Evolutionary conservation across 129 eudicot genomes (phyloP), one percentile per base, ranked within the genome.

Genomic region (Oenanthe sinensis): DNA sequence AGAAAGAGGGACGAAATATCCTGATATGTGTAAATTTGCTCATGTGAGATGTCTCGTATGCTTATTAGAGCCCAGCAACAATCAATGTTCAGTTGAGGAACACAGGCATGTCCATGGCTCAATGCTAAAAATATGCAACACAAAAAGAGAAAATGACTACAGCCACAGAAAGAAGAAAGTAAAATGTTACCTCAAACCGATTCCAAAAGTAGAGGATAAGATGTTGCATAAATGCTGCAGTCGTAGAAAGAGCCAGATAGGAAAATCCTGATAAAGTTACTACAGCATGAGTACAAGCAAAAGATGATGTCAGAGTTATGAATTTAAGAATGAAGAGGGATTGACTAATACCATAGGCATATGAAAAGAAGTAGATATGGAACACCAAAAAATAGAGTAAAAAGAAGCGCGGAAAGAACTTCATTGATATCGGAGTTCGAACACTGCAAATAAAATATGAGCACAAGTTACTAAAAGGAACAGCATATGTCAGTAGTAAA

Each of bases 331-430:
- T 33, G n/a, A 24, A 52, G 47, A 13, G 5, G 48, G 80, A 71
- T 43, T 78, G 70, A 54, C 17, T 79, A 85, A 49, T 88, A 95
- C 98, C 98, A 75, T 95, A 90, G 70, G 96, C 78, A 82, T 95
- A 95, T 14, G 98, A 95, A 85, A 95, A 95, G 87, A 95, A 91
- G 81, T 95, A 95, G 74, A 95, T 95, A 81, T 95, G 98, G 81
- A 95, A 95, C 89, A 91, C 97, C 86, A 95, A 82, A 79, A 95
- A 95, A 70, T 95, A 95, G 42, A 95, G 94, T 74, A 95, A 80
- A 88, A 95, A 95, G 89, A 95, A 95, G 81, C 98, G 98, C 7
- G 98, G 98, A 79, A 95, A 95, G 86, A 95, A 95, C 94, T 95
- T 95, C 98, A 95, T 95, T 37, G 98, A 91, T 86, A 95, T 88